These are phyloP conservation scores for Gilbertella persicaria DNA, from an alignment of 371 early-diverging fungal species.

Conservation along the genomic window DNA sequence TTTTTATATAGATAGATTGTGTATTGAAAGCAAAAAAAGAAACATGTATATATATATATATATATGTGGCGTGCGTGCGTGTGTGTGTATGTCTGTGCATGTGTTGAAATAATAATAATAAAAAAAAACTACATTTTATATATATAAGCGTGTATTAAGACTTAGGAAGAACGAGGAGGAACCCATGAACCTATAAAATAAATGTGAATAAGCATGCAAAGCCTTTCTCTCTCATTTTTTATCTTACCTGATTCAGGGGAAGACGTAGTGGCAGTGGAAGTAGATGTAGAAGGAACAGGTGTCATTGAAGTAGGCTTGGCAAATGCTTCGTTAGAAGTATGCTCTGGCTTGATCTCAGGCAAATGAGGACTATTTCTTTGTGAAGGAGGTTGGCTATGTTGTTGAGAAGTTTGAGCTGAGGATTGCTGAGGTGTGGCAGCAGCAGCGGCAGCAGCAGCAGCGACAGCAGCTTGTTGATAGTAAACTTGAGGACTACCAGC, in stretches of 20 bases:
- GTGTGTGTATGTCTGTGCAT: background rate
- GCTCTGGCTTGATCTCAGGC: constrained; percentile 27
- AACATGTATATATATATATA: too few relatives aligned
- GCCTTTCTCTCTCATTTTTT: too few relatives aligned
- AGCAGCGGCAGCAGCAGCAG: background rate
- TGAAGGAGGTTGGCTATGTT: constrained; percentile 30
- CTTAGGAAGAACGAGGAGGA: constrained; percentile 17
- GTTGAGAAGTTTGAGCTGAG: constrained; percentile 11
- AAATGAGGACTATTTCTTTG: constrained; percentile 31
- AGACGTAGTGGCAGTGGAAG: constrained; percentile 38
- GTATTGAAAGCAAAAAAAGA: too few relatives aligned
- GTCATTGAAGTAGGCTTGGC: constrained; percentile 33
- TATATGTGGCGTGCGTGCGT: too few relatives aligned
- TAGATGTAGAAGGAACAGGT: constrained; percentile 47
- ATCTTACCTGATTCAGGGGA: constrained; percentile 37
- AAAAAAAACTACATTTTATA: too few relatives aligned
- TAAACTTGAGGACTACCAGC: constrained; percentile 28
- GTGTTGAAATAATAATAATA: background rate
- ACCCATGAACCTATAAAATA: constrained; percentile 19
- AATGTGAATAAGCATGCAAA: background rate
- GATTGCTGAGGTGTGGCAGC: constrained; percentile 4
- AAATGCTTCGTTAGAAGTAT: constrained; percentile 10
- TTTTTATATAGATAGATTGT: too few relatives aligned
- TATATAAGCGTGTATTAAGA: background rate
- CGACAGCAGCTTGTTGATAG: constrained; percentile 17